Evolutionary conservation across 768 basidiomycete species (phyloP), one percentile per base, ranked within the genome.

Genomic region (Lactarius evosmus): DNA sequence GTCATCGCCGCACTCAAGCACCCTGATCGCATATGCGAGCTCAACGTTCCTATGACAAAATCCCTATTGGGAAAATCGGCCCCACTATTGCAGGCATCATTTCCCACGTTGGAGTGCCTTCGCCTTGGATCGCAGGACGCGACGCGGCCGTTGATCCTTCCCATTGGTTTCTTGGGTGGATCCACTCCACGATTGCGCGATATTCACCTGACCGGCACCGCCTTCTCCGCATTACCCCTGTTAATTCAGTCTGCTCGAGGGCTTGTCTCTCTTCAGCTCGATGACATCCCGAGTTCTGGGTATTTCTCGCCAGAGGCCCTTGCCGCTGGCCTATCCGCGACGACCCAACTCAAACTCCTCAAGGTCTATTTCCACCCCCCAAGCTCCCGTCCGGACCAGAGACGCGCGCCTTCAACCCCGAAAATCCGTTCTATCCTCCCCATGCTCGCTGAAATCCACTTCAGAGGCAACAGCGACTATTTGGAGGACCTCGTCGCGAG

Each of bases 1-100:
- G 4, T 59, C 14, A 32, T 64, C 2, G 19, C 41, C 9, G 63
- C 51, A 25, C 63, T 64, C 22, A n/a, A 60, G 12, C 53, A 65
- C 17, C 19, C 36, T 4, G 38, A 41, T 6, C 58, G 63, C 6
- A 27, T 65, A 22, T n/a, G 17, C 11, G 29, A 38, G 25, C 19
- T 65, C 17, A 22, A 49, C 19, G 44, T 65, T 33, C 25, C 19
- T 14, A 2, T 56, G 22, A 12, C 46, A 8, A 9, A 36, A 9
- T 8, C 49, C 3, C 34, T 57, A 19, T 57, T 57, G 36, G 36
- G 38, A 6, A 51, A 32, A 19, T 33, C 32, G 17, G 27, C 32
- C 52, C 8, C 7, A 11, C 32, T 33, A 33, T 30, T 53, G 30
- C 29, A 53, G 27, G 30, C 29, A 33, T 33, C 52, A 22, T 30